Conservation (phyloP, 371 early-diverging fungal genomes). For the Phascolomyces articulosus region DNA sequence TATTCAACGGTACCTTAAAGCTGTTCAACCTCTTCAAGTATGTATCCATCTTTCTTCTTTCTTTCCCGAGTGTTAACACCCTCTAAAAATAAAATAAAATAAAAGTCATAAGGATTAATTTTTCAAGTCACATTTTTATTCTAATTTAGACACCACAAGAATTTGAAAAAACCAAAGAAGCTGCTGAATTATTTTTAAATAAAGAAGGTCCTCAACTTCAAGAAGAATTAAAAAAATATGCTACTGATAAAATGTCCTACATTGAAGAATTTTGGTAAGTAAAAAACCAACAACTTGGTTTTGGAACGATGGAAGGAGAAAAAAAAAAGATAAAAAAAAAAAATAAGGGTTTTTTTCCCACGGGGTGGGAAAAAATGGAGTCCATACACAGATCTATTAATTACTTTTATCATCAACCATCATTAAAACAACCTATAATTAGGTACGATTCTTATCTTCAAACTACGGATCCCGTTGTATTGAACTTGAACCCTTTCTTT, state of each 20-base stretch:
- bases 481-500: slow-evolving; percentile 59
- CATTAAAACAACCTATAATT: neutral
- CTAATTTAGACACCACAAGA: slow-evolving; percentile 50
- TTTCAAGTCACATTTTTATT: too few relatives aligned
- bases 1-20: slow-evolving; percentile 68
- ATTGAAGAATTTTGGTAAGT: slow-evolving; percentile 61
- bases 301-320: neutral
- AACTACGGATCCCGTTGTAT: slow-evolving; percentile 47
- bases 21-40: slow-evolving; percentile 80
- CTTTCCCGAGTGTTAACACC: too few relatives aligned
- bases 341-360: neutral
- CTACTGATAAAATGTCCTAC: slow-evolving; percentile 57
- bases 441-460: slow-evolving; percentile 57
- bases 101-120: too few relatives aligned
- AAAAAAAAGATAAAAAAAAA: too few relatives aligned
- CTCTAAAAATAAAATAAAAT: too few relatives aligned
- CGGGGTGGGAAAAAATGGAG: neutral
- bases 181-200: slow-evolving; percentile 72
- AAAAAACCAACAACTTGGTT: neutral
- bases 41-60: slow-evolving; percentile 6
- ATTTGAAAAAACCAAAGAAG: slow-evolving; percentile 60
- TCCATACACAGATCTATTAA: neutral
- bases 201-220: slow-evolving; percentile 81
- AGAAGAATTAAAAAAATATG: slow-evolving; percentile 69
- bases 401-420: neutral